Conservation (phyloP, 768 basidiomycete genomes). For the Leccinellum albellum region DNA sequence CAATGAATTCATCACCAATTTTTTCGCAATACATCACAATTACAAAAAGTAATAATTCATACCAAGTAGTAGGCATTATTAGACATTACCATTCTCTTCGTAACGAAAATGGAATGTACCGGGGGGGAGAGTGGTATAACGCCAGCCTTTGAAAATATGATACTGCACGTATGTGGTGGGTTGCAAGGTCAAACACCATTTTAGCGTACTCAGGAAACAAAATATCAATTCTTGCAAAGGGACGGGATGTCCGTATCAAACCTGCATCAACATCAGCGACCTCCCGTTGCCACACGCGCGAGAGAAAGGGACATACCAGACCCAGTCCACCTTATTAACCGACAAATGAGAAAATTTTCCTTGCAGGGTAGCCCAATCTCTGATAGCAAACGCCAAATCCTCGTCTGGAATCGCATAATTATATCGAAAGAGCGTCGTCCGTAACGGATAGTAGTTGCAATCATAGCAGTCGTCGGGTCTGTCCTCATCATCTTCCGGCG, state of each 20-base stretch:
- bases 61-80: background rate
- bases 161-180: background rate
- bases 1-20: background rate
- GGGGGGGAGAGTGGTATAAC: background rate
- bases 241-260: constrained; percentile 20
- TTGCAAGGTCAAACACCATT: background rate
- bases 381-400: background rate
- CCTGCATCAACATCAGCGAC: constrained; percentile 3
- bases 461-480: background rate
- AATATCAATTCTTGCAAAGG: background rate
- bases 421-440: constrained; percentile 25
- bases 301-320: constrained; percentile 15
- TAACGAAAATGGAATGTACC: background rate
- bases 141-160: background rate
- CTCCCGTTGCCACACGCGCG: no score
- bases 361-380: constrained; percentile 10
- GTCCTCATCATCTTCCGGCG: fast-evolving
- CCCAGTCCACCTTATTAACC: constrained; percentile 13
- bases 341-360: background rate
- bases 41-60: no score
- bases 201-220: background rate
- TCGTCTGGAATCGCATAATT: constrained; percentile 20
- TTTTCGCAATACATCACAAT: no score
- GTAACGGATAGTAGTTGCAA: background rate
- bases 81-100: constrained; percentile 2